A percentile compares a stretch with the other conserved stretches of the same genome.
Evolutionary conservation across 2,329 filamentous ascomycete species (phyloP).

Genomic region (Didymella sp.): DNA sequence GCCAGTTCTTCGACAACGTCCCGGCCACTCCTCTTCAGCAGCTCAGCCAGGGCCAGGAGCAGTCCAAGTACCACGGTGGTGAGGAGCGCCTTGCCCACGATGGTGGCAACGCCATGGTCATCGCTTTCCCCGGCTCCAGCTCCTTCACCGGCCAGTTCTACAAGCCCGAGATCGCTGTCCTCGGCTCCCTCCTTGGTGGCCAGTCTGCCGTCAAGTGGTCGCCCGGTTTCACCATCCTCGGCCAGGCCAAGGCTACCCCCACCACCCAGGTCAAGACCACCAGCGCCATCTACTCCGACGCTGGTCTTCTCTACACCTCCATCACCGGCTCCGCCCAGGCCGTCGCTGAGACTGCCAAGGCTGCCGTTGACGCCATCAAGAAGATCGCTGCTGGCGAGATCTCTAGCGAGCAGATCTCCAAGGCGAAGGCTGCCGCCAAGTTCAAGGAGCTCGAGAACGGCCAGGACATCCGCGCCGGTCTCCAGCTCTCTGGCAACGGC

Average conservation of each 20-base stretch:
- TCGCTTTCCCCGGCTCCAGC: constrained; percentile 92
- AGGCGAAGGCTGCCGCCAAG: constrained; percentile 91
- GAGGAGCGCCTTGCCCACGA: constrained; percentile 86
- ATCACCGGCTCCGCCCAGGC: constrained; percentile 76
- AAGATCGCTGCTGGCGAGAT: constrained; percentile 77
- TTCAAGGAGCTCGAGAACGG: constrained; percentile 86
- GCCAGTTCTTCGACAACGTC: constrained; percentile 84
- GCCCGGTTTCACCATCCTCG: constrained; percentile 86
- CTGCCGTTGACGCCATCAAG: constrained; percentile 82
- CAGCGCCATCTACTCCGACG: constrained; percentile 89
- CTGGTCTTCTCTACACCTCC: constrained; percentile 85
- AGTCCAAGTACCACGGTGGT: constrained; percentile 90
- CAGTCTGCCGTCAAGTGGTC: constrained; percentile 95
- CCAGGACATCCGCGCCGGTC: constrained; percentile 76
- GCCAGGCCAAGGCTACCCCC: constrained; percentile 73
- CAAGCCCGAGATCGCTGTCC: constrained; percentile 89
- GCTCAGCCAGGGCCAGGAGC: constrained; percentile 62
- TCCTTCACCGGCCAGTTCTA: constrained; percentile 73
- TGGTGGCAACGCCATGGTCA: constrained; percentile 80
- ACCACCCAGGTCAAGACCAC: constrained; percentile 74
- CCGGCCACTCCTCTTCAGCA: constrained; percentile 57
- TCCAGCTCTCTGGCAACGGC: constrained; percentile 84
- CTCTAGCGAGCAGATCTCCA: constrained; percentile 84
- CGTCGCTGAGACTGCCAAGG: constrained; percentile 76
- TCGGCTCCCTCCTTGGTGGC: constrained; percentile 88